phyloP scores from a whole-genome alignment of 345 rosid genomes.

The Eucalyptus albens region DNA sequence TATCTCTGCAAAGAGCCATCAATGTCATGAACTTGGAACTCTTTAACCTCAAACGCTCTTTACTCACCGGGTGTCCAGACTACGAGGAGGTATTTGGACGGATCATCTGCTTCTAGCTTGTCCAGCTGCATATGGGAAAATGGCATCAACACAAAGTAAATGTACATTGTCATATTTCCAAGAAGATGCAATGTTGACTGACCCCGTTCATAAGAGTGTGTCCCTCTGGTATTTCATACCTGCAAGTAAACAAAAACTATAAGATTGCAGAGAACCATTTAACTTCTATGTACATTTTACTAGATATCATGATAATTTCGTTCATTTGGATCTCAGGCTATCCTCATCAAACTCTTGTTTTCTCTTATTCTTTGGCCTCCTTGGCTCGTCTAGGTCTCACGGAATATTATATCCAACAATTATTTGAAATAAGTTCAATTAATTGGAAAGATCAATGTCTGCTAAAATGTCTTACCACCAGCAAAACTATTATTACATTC shows the following conservation, averaged over 20 bases:
- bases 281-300: slow-evolving; percentile 1
- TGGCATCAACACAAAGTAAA: not conserved
- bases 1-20: not conserved
- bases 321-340: not conserved
- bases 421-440: not conserved
- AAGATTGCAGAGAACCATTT: not conserved
- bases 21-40: not conserved
- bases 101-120: slow-evolving; percentile 70
- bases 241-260: slow-evolving; percentile 12
- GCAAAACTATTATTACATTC: not conserved
- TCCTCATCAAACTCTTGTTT: not conserved
- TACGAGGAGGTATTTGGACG: slow-evolving; percentile 73
- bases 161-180: slow-evolving; percentile 6
- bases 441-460: not conserved
- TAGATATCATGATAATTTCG: not conserved
- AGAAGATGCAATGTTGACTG: slow-evolving; percentile 12
- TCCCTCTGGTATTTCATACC: slow-evolving; percentile 80
- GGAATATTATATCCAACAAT: not conserved
- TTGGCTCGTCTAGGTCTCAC: not conserved
- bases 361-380: not conserved
- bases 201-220: slow-evolving; percentile 75
- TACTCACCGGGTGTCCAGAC: slow-evolving; percentile 90
- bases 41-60: not conserved
- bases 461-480: not conserved
- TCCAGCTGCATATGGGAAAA: slow-evolving; percentile 47